Evolutionary conservation across 768 basidiomycete species (phyloP), one percentile per base, ranked within the genome.

Genomic region (Suillus placidus): DNA sequence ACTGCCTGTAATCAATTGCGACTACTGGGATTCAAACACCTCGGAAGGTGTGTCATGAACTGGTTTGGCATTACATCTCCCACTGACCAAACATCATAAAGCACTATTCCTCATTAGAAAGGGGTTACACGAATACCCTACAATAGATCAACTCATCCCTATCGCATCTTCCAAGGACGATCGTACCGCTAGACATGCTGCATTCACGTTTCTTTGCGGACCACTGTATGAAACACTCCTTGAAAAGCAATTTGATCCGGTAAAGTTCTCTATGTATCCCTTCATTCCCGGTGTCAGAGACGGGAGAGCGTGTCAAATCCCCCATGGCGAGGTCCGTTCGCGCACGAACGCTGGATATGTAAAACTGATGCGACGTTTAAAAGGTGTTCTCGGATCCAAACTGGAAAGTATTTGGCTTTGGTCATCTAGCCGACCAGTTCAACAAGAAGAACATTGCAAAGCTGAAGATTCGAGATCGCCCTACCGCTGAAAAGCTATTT

Each of bases 341-440:
- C 13, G 6, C 26, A 40, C 16, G 8, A 23, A 12, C 18, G 0
- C 18, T 18, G 10, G 26, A 42, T 4, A 32, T 6, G 4, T 8
- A 30, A 32, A 42, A 12, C 58, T 60, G 26, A 60, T 20, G 10
- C 40, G 18, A 40, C 10, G 12, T 20, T 58, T 58, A 18, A 40
- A 42, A 94, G 88, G 90, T 93, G 0, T 93, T 87, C 71, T 82
- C 85, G 2, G 83, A 86, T 62, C 73, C 82, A 0, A 84, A 87
- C 23, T 93, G 90, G 82, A 82, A 86, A 0, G 74, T 82, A 0
- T 79, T 96, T 40, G 92, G 93, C 3, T 95, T 94, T 74, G 71
- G 85, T 20, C 81, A 89, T 3, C 79, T 92, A 3, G 80, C 88
- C 82, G 4, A 74, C 69, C 32, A 72, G 88, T 58, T 79, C 77